Evolutionary conservation across 2,329 filamentous ascomycete genomes (phyloP), one percentile per base, ranked within the genome.

Genomic region (Cryoendolithus antarcticus): DNA sequence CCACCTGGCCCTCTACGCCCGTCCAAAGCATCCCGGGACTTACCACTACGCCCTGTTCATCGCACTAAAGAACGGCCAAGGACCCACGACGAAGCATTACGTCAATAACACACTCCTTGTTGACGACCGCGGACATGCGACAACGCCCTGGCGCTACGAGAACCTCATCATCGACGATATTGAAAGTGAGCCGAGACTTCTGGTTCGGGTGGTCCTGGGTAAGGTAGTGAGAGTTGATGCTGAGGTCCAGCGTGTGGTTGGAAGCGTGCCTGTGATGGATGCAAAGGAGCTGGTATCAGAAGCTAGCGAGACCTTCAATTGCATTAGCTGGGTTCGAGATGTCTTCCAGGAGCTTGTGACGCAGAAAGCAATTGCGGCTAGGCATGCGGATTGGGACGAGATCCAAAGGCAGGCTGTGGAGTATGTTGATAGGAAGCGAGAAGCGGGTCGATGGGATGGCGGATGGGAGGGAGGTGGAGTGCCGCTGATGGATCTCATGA

Each of bases 41-140:
- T 50, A 47, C 32, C 46, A 52, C 35, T 53, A 48, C 39, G 48
- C 51, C 2, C 41, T 53, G 9, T 48, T 51, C 33, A 40, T 50
- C 32, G 41, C 45, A n/a, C 42, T 46, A 4, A 51, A 51, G 38
- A 35, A 28, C 19, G 30, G 27, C 28, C 9, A 39, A 32, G 44
- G 34, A 6, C n/a, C 42, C 11, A 46, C 40, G 10, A 13, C 36
- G 9, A 48, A 48, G 31, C 41, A 46, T 21, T 6, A 21, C 19
- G 19, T 21, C 19, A 21, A 21, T 3, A 21, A 21, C 19, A 21
- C 19, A 21, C 19, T 21, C 19, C 19, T 21, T 21, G 19, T 21
- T 21, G 19, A 21, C 19, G 19, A 21, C 19, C 19, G 19, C 19
- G 19, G 19, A 21, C 19, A 21, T 21, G 19, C 19, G 19, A 21